phyloP scores from a whole-genome alignment of 1,139 yeast genomes.

The Candida sp. region DNA sequence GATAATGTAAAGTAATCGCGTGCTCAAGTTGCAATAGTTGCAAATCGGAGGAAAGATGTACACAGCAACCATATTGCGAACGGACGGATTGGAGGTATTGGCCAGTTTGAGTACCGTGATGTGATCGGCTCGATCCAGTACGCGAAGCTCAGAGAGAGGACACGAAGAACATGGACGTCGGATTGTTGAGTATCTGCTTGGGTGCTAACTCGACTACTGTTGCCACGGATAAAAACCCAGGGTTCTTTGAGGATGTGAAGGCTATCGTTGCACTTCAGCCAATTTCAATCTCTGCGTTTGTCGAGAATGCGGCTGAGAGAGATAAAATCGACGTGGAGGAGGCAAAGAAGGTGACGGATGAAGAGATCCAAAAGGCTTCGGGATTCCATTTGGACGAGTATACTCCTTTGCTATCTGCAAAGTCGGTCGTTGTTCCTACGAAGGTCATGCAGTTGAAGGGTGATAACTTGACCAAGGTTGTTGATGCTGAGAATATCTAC shows the following conservation, averaged over 20 bases:
- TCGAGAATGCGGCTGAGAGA: background rate
- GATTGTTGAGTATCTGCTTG: conserved; percentile 5
- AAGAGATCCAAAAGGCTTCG: background rate
- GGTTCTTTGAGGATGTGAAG: background rate
- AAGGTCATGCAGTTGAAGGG: background rate
- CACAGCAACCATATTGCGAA: background rate
- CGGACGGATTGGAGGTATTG: conserved; percentile 1
- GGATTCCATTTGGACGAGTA: conserved; percentile 2
- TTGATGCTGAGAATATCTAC: background rate
- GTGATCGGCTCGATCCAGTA: conserved; percentile 4
- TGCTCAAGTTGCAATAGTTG: too few relatives aligned
- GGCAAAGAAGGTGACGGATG: background rate
- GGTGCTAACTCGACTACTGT: conserved; percentile 3
- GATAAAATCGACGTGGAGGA: conserved; percentile 1
- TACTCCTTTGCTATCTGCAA: background rate
- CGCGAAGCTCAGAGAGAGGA: conserved; percentile 1
- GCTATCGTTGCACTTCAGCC: conserved; percentile 3
- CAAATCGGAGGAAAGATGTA: too few relatives aligned
- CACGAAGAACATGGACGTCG: background rate
- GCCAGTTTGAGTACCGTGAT: conserved; percentile 2
- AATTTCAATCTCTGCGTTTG: background rate
- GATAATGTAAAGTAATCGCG: too few relatives aligned
- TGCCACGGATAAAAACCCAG: conserved; percentile 3
- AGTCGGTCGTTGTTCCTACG: background rate
- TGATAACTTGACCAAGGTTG: background rate